Percentiles rank a stretch among this genome's conserved stretches.
These are phyloP conservation scores for Vigna angularis DNA, from an alignment of 306 rosid genomes.

Conservation along the genomic window DNA sequence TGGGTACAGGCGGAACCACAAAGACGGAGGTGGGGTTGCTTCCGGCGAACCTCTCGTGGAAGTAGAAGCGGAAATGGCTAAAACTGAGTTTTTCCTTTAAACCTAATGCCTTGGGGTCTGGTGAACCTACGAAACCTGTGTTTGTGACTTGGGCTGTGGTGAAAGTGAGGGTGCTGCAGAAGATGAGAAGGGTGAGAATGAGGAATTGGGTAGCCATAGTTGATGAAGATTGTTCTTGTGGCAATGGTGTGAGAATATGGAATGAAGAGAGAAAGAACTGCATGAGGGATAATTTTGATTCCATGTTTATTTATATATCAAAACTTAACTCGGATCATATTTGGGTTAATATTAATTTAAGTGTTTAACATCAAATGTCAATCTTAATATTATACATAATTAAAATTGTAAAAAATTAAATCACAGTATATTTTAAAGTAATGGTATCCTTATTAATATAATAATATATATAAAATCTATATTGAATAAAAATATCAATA, in stretches of 20 bases:
- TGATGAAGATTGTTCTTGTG: background rate
- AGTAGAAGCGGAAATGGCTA: slow-evolving; percentile 62
- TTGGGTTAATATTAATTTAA: too few species aligned
- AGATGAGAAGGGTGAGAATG: slow-evolving; percentile 4
- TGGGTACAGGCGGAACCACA: slow-evolving; percentile 19
- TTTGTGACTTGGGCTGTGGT: slow-evolving; percentile 2
- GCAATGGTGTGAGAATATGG: background rate
- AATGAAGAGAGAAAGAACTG: background rate
- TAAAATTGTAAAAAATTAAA: too few species aligned
- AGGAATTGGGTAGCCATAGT: slow-evolving; percentile 40
- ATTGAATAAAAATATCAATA: too few species aligned
- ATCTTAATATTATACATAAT: too few species aligned
- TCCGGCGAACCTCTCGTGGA: slow-evolving; percentile 58
- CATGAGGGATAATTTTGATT: too few species aligned
- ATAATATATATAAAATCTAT: too few species aligned
- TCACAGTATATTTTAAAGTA: too few species aligned
- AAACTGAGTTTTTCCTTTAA: slow-evolving; percentile 49
- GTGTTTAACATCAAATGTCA: too few species aligned
- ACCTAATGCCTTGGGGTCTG: slow-evolving; percentile 41
- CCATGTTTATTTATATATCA: too few species aligned
- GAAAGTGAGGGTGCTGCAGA: background rate
- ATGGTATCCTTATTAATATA: too few species aligned
- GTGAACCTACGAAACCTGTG: slow-evolving; percentile 35
- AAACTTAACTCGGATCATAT: too few species aligned
- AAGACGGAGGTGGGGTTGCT: slow-evolving; percentile 30